These are phyloP conservation scores for Oryza meridionalis DNA, from an alignment of 176 grass and related monocot genomes.

Conservation along the genomic window DNA sequence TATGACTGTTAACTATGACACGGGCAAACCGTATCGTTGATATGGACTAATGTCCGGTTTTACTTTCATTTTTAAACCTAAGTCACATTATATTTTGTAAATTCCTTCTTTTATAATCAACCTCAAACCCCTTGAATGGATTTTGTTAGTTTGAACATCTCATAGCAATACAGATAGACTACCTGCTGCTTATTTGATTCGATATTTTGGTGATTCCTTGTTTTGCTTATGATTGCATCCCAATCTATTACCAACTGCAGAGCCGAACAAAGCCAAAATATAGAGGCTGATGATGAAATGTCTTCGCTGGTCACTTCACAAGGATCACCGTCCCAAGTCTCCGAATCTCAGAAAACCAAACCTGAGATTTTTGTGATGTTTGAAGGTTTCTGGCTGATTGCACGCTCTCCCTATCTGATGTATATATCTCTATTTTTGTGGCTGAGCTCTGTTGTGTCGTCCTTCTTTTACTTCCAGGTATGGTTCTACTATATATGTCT, in stretches of 20 bases:
- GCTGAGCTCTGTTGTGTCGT: constrained; percentile 82
- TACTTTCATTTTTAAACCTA: not conserved
- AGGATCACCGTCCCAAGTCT: constrained; percentile 32
- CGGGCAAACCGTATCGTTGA: not conserved
- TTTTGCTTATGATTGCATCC: not conserved
- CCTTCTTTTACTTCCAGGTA: constrained; percentile 96
- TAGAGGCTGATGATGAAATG: constrained; percentile 53
- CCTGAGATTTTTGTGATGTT: constrained; percentile 72
- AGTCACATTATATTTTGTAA: not conserved
- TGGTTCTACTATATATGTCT: constrained; percentile 46
- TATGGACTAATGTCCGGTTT: not conserved
- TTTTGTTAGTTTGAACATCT: not conserved
- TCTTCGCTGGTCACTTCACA: constrained; percentile 69
- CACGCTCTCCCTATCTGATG: constrained; percentile 71
- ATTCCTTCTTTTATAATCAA: not conserved
- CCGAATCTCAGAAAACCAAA: constrained; percentile 43
- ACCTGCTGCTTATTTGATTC: constrained; percentile 16
- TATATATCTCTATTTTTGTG: constrained; percentile 82
- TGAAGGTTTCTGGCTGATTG: constrained; percentile 87
- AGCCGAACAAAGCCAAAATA: constrained; percentile 32
- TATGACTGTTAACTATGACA: constrained; percentile 10
- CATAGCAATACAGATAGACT: not conserved
- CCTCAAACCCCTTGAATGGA: not conserved
- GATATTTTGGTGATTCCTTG: not conserved
- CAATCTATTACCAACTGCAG: constrained; percentile 42